Evolutionary conservation across 345 rosid species (phyloP).

Genomic region (Iberis pinnata): DNA sequence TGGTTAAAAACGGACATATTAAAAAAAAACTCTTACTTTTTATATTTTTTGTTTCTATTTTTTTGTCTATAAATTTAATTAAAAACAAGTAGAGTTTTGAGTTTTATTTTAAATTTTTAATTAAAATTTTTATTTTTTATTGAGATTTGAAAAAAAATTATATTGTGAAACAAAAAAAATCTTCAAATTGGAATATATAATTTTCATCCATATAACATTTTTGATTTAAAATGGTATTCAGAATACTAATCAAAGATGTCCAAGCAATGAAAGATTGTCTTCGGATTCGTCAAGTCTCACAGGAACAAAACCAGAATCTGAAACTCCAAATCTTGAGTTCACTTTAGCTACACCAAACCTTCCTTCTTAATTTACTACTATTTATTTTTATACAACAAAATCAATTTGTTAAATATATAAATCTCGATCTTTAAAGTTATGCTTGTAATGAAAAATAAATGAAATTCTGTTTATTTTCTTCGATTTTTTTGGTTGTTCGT

Average conservation of each 20-base stretch:
- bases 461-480: background rate
- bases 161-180: too few relatives aligned
- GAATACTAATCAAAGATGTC: slow-evolving; percentile 18
- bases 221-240: background rate
- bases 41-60: too few relatives aligned
- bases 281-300: slow-evolving; percentile 32
- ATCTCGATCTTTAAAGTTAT: slow-evolving; percentile 6
- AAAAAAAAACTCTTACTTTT: too few relatives aligned
- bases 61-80: too few relatives aligned
- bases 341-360: slow-evolving; percentile 30
- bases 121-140: too few relatives aligned
- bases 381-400: background rate
- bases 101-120: too few relatives aligned
- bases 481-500: background rate
- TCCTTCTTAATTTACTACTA: slow-evolving; percentile 2
- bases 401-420: slow-evolving; percentile 5
- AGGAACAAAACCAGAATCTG: slow-evolving; percentile 19
- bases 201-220: background rate
- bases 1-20: too few relatives aligned
- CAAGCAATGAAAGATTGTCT: slow-evolving; percentile 26
- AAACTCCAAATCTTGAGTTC: slow-evolving; percentile 31
- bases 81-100: too few relatives aligned
- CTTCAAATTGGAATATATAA: too few relatives aligned
- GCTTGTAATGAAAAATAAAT: background rate
- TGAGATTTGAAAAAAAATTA: too few relatives aligned